Evolutionary conservation across 2,329 filamentous ascomycete genomes (phyloP).

Genomic region (Colletotrichum tabaci): DNA sequence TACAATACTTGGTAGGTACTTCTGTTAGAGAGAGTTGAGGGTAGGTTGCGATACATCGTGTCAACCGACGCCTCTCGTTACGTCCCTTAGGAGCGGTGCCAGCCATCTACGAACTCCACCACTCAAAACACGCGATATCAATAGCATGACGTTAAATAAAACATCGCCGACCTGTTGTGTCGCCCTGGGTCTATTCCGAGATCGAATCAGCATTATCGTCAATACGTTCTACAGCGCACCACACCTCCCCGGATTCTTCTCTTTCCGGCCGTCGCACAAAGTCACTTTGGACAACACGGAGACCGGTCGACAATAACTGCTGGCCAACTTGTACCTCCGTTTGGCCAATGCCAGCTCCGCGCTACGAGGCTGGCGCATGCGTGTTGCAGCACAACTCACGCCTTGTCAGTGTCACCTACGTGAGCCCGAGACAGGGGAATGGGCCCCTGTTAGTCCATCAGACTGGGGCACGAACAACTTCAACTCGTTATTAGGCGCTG

Average conservation of each 20-base stretch:
- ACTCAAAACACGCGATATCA: conserved; percentile 20
- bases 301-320: conserved; percentile 16
- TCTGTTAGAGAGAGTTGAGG: background rate
- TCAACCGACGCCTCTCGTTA: background rate
- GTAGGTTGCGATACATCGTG: background rate
- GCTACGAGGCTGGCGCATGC: conserved; percentile 4
- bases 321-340: background rate
- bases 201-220: conserved; percentile 32
- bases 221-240: conserved; percentile 11
- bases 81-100: background rate
- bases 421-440: conserved; percentile 5
- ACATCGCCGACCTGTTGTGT: conserved; percentile 20
- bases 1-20: background rate
- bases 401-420: conserved; percentile 2
- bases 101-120: background rate
- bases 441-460: background rate
- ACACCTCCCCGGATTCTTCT: conserved; percentile 32
- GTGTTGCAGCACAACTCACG: conserved; percentile 6
- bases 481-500: background rate
- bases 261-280: background rate
- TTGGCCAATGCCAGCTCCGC: conserved; percentile 16
- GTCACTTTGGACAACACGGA: background rate
- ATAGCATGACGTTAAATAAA: conserved; percentile 31
- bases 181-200: background rate
- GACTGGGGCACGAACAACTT: background rate